Percentiles rank a stretch among this genome's conserved stretches.
Conservation (phyloP, 192 early-diverging fungal genomes). For the Umbelopsis sp. region DNA sequence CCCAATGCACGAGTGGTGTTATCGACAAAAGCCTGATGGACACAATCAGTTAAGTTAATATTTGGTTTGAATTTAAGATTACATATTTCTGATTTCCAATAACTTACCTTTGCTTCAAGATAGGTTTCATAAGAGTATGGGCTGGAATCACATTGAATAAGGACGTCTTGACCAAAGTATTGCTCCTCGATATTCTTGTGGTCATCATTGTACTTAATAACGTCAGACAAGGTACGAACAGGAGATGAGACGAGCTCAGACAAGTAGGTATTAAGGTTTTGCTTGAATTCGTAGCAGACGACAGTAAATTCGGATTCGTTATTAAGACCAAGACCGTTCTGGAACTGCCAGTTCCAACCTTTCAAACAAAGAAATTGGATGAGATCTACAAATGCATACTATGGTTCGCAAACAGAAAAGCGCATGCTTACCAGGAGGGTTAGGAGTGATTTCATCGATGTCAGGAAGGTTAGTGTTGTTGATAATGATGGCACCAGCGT, state of each 20-base stretch:
- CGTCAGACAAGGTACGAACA: slow-evolving; percentile 9
- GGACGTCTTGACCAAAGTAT: slow-evolving; percentile 20
- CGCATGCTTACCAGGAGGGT: neutral
- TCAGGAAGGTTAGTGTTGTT: slow-evolving; percentile 16
- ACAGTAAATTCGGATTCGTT: slow-evolving; percentile 10
- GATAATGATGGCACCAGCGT: slow-evolving; percentile 33
- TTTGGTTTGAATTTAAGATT: no score
- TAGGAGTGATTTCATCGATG: slow-evolving; percentile 4
- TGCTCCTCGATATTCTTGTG: neutral
- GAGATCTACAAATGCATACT: neutral
- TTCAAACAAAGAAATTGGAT: neutral
- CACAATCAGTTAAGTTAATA: neutral
- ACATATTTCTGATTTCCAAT: neutral
- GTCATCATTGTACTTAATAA: neutral
- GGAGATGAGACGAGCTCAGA: slow-evolving; percentile 3
- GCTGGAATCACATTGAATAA: neutral
- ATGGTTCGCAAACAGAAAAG: neutral
- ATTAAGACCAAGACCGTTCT: slow-evolving; percentile 14
- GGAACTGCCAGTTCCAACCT: slow-evolving; percentile 22
- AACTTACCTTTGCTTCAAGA: neutral
- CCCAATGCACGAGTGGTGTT: slow-evolving; percentile 10
- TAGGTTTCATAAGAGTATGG: slow-evolving; percentile 12
- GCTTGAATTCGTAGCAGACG: slow-evolving; percentile 18
- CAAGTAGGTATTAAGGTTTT: neutral
- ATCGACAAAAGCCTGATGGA: slow-evolving; percentile 3